Evolutionary conservation across 2,329 filamentous ascomycete genomes (phyloP), one percentile per base, ranked within the genome.

Genomic region (Fusarium caatingaense): DNA sequence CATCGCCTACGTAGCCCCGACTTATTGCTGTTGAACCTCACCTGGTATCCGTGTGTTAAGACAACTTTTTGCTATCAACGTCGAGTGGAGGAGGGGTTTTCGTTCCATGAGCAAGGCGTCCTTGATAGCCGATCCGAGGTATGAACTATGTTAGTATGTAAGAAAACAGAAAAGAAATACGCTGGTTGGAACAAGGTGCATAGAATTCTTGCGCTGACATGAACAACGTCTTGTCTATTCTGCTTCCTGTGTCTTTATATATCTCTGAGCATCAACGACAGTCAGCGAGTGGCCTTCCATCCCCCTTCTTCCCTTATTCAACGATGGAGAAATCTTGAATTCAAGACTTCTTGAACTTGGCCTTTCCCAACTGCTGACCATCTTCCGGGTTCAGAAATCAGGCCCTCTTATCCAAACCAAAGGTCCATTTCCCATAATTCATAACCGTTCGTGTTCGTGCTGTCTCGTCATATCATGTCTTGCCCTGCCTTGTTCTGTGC

Each of bases 351-450:
- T 21, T 60, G 45, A 40, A 53, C 47, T n/a, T 49, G 9, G 13
- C 23, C 15, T 40, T 23, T 23, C 37, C 23, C 9, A 12, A 18
- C n/a, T 20, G 10, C 47, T 23, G 18, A 12, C 25, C 32, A 9
- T 23, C n/a, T n/a, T 42, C 5, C 28, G 34, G 23, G 25, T 46
- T 53, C 13, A 13, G 23, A 20, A 28, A 41, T 13, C 18, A 44
- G 20, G 25, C 23, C 25, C 37, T 47, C 25, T 53, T 46, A 47
- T 32, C 53, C 61, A 23, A 25, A 68, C 40, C 48, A 62, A 47
- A 41, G 55, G 71, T 64, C 65, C 62, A 67, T 68, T 48, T 46
- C 45, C 64, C 67, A 28, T 64, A 18, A 45, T 37, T 63, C 64
- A 64, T 56, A 46, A 47, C 51, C 67, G 50, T 71, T 45, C 64